These are phyloP conservation scores for Hypoxylon sp. DNA, from an alignment of 2,329 filamentous ascomycete species.

Conservation along the genomic window DNA sequence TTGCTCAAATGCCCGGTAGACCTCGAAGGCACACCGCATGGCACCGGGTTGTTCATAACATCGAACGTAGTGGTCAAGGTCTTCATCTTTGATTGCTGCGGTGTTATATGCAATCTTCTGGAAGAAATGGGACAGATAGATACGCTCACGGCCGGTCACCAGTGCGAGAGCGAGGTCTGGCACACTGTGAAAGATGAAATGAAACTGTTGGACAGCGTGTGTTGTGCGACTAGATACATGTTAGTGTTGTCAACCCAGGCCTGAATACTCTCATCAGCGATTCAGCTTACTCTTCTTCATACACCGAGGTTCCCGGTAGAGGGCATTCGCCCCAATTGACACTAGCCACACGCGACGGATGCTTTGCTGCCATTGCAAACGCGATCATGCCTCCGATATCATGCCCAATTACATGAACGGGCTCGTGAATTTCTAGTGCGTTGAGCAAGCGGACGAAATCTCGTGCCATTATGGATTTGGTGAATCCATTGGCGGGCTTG, in stretches of 20 bases:
- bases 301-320: slow-evolving; percentile 56
- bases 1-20: slow-evolving; percentile 55
- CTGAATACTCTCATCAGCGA: not conserved
- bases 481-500: slow-evolving; percentile 56
- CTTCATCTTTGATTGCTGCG: slow-evolving; percentile 54
- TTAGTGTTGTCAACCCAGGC: not conserved
- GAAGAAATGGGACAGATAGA: slow-evolving; percentile 61
- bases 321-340: slow-evolving; percentile 62
- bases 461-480: slow-evolving; percentile 59
- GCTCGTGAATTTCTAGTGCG: slow-evolving; percentile 55
- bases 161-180: slow-evolving; percentile 59
- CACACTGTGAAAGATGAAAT: slow-evolving; percentile 61
- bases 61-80: slow-evolving; percentile 59
- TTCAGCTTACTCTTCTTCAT: slow-evolving; percentile 42
- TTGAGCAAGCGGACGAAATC: slow-evolving; percentile 56
- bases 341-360: slow-evolving; percentile 54
- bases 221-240: slow-evolving; percentile 37
- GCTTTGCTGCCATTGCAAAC: slow-evolving; percentile 58
- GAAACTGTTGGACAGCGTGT: slow-evolving; percentile 43
- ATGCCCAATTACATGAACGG: slow-evolving; percentile 62
- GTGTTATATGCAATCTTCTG: slow-evolving; percentile 57
- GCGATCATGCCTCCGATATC: slow-evolving; percentile 66
- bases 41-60: slow-evolving; percentile 56
- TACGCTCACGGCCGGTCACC: slow-evolving; percentile 57
- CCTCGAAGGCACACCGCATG: slow-evolving; percentile 54